Base-by-base conservation (phyloP, 176 grass and related monocot genomes). In the Cocos nucifera region DNA sequence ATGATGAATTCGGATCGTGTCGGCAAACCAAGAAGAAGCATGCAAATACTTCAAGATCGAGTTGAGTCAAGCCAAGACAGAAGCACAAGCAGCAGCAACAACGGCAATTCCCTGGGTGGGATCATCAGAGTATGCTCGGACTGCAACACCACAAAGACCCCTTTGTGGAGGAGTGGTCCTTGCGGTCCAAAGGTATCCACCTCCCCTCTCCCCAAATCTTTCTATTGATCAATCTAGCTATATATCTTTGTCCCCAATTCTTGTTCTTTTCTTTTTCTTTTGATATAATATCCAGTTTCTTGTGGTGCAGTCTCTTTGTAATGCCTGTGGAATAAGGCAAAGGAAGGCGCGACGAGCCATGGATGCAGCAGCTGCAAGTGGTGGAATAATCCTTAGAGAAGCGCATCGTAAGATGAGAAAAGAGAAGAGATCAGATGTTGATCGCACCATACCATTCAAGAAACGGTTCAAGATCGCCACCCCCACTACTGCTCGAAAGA, bases 101-200 rank as follows among this genome's bases (percentile, higher is more conserved):
- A 62, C 75, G 62, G 35, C 25, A 24, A 16, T 29, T 61, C 74
- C 22, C 56, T 79, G 53, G 50, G 69, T 4, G 88, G 79, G 35
- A 61, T 98, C 57, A 73, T 98, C 78, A 73, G 94, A 80, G 77
- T 91, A 66, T 98, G 94, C 88, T 93, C 88, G 25, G 88, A 90
- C 50, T 98, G 94, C 73, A 88, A 86, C 77, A 98, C 94, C 6
- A 98, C 94, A 21, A 93, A 98, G 73, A 98, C 94, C 4, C 94
- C 94, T 56, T 53, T 98, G 65, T 98, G 94, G 94, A 86, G 94
- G 78, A 98, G 81, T 68, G 94, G 94, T 65, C 94, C 94, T 53
- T 74, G 84, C 64, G 94, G 94, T 76, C 94, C 94, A 53, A 98
- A 98, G 88, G 94, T 93, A 78, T 15, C 66, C 24, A 17, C 70